A percentile compares a stretch with the other conserved stretches of the same genome.
Conservation (phyloP, 169 alveolate genomes). For the Cryptosporidium ryanae region DNA sequence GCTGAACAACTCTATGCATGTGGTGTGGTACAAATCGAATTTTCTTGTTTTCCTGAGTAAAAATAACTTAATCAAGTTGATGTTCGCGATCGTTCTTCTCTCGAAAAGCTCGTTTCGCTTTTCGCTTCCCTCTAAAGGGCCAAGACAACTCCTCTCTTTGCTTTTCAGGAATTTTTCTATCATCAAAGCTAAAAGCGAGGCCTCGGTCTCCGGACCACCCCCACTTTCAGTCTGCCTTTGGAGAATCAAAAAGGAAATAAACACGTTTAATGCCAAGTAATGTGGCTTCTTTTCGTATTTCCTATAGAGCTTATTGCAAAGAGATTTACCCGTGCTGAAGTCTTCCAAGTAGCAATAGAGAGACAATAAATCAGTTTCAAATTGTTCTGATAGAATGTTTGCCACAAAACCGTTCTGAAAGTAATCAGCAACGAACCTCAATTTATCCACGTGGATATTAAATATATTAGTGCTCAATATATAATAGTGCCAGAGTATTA, state of each 20-base stretch:
- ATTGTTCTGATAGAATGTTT: conserved; percentile 24
- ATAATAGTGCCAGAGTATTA: conserved; percentile 55
- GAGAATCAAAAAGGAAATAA: conserved; percentile 27
- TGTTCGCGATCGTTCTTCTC: conserved; percentile 24
- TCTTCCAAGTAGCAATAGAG: conserved; percentile 30
- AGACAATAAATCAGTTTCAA: conserved; percentile 54
- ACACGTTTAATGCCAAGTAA: conserved; percentile 45
- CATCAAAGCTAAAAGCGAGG: no score
- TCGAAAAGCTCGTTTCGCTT: neutral
- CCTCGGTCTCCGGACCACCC: neutral
- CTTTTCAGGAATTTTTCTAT: neutral
- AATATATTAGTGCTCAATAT: conserved; percentile 12
- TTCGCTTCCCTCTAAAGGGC: neutral
- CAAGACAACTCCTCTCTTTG: neutral
- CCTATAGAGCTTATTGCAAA: conserved; percentile 28
- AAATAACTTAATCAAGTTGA: conserved; percentile 44
- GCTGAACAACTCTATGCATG: neutral
- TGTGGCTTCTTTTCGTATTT: conserved; percentile 17
- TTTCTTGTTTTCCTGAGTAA: conserved; percentile 16
- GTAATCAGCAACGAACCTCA: conserved; percentile 4
- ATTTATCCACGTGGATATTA: neutral
- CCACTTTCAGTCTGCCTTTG: conserved; percentile 18
- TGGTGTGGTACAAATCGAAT: neutral
- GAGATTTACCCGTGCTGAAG: neutral
- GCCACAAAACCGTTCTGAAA: conserved; percentile 2